Percentiles rank a stretch among this genome's conserved stretches.
These are phyloP conservation scores for Heliosperma pusillum DNA, from an alignment of 148 eudicot species.

Conservation along the genomic window DNA sequence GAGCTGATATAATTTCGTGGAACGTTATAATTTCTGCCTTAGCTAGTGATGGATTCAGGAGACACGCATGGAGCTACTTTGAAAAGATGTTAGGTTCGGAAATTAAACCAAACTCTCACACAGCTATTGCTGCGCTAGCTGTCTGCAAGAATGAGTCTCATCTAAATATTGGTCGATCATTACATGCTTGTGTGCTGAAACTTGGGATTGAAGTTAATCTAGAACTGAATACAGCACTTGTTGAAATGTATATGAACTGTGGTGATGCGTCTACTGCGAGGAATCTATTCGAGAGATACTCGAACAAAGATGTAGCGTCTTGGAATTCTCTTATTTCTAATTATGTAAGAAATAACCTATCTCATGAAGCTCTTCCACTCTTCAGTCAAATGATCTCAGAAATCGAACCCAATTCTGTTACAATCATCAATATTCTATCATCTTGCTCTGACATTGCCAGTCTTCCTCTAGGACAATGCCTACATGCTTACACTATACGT, in stretches of 20 bases:
- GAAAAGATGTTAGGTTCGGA: slow-evolving; percentile 31
- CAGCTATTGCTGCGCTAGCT: slow-evolving; percentile 35
- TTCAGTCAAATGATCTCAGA: slow-evolving; percentile 37
- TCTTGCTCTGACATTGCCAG: slow-evolving; percentile 38
- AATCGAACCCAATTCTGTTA: slow-evolving; percentile 34
- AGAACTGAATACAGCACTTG: slow-evolving; percentile 39
- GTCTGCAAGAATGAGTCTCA: slow-evolving; percentile 29
- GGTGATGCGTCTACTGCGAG: slow-evolving; percentile 32
- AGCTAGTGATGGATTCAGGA: slow-evolving; percentile 24
- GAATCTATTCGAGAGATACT: slow-evolving; percentile 32
- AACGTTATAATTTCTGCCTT: slow-evolving; percentile 38
- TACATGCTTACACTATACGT: slow-evolving; percentile 44
- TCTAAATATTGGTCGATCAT: slow-evolving; percentile 34
- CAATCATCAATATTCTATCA: slow-evolving; percentile 39
- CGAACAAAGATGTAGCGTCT: slow-evolving; percentile 39
- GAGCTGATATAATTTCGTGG: slow-evolving; percentile 36
- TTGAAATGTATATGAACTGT: slow-evolving; percentile 52
- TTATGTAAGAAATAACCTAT: slow-evolving; percentile 33
- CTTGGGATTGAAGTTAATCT: slow-evolving; percentile 24
- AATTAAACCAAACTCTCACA: slow-evolving; percentile 41
- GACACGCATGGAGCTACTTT: slow-evolving; percentile 38
- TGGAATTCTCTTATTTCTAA: slow-evolving; percentile 46
- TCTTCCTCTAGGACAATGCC: slow-evolving; percentile 43
- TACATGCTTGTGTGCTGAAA: slow-evolving; percentile 43
- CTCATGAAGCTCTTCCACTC: slow-evolving; percentile 30